Conservation (phyloP, 2,329 filamentous ascomycete species). For the Didymella segeticola region DNA sequence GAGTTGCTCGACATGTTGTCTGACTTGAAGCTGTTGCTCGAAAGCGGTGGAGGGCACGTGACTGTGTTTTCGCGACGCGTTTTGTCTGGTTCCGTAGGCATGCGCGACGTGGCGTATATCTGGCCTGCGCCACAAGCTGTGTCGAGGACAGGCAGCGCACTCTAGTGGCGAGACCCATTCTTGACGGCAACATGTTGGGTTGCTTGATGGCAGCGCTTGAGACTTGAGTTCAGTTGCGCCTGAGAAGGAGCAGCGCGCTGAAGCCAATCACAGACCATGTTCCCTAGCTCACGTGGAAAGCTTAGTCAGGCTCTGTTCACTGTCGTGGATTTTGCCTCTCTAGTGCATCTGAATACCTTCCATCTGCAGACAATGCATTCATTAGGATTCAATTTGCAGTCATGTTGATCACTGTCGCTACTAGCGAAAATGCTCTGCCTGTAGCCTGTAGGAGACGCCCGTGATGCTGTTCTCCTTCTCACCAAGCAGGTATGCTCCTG, state of each 20-base stretch:
- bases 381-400: no score
- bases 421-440: background rate
- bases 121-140: background rate
- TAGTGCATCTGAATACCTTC: no score
- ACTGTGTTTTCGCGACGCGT: constrained; percentile 11
- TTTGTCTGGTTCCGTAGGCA: background rate
- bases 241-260: background rate
- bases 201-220: background rate
- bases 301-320: constrained; percentile 1
- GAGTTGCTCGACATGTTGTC: no score
- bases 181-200: constrained; percentile 9
- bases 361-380: no score
- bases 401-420: no score
- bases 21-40: background rate
- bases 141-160: background rate
- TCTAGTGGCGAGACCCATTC: background rate
- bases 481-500: background rate
- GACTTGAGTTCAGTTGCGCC: constrained; percentile 1
- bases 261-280: constrained; percentile 13
- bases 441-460: background rate
- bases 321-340: no score
- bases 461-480: background rate
- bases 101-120: background rate
- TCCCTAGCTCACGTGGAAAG: background rate
- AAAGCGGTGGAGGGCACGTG: constrained; percentile 8